Evolutionary conservation across 139 green algal genomes (phyloP), one percentile per base, ranked within the genome.

Genomic region (Pycnococcus provasolii): DNA sequence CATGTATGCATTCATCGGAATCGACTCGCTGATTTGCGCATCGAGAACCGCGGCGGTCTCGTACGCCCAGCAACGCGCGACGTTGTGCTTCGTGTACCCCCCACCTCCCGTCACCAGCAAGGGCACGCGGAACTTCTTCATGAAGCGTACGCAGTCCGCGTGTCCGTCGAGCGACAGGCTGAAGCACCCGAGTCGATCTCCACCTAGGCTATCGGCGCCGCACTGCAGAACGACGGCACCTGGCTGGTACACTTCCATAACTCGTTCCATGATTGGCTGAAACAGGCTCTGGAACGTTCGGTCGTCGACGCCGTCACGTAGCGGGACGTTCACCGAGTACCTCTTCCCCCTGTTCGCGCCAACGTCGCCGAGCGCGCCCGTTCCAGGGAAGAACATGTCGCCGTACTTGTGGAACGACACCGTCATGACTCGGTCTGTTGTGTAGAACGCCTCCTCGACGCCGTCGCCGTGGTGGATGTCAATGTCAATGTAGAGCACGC

Each of bases 361-460:
- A 26, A 91, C 72, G 62, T 95, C 89, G 6, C 65, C 68, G 2
- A 95, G 42, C 64, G 87, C 57, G 1, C 67, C 57, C 0, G 92
- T 98, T 45, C 92, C 92, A 0, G 92, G 92, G 75, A 97, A 97
- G 53, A 64, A 71, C 77, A 95, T 97, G 77, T 99, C 92, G 41
- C 92, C 92, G 63, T 95, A 97, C 79, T 96, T 95, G 74, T 95
- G 92, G 76, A 98, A 98, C 37, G 77, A 89, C 2, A 87, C 76
- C 0, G 86, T 91, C 89, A 96, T 96, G 60, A 96, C 89, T 15
- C 92, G 79, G 74, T 99, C 91, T 3, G 93, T 99, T 4, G 87
- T 81, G 82, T 98, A 98, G 68, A 99, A 98, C 0, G 92, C 92
- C 80, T 99, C 92, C 78, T 99, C 93, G 66, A 99, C 93, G 11